phyloP scores from a whole-genome alignment of 2,329 filamentous ascomycete genomes.

The Neospermospora avenae region DNA sequence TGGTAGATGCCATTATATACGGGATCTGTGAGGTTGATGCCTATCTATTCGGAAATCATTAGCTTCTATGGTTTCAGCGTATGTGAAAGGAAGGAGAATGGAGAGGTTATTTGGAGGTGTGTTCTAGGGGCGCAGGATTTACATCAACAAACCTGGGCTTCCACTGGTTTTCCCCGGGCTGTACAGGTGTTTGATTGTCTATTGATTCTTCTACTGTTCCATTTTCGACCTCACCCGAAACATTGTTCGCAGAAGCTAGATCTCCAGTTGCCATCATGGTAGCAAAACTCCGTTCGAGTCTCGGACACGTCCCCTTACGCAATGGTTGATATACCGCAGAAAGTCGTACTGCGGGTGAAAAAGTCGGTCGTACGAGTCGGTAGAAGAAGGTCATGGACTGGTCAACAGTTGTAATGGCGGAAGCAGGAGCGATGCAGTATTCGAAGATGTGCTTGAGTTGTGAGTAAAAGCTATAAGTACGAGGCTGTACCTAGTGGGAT shows the following conservation, averaged over 20 bases:
- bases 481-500: not conserved
- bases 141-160: conserved; percentile 62
- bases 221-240: no score
- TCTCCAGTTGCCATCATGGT: conserved; percentile 3
- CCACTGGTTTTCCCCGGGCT: conserved; percentile 3
- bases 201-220: not conserved
- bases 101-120: not conserved
- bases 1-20: conserved; percentile 85
- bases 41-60: conserved; percentile 50
- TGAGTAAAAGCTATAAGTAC: not conserved
- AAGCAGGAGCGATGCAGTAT: no score
- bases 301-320: no score
- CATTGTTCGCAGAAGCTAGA: not conserved
- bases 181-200: not conserved
- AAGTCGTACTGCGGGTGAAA: not conserved
- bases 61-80: not conserved
- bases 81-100: not conserved
- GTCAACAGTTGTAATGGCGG: not conserved
- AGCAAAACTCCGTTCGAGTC: not conserved
- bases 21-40: conserved; percentile 92
- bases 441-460: no score
- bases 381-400: not conserved
- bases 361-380: not conserved
- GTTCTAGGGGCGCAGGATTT: conserved; percentile 29
- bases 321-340: no score